Evolutionary conservation across 805 yeast species (phyloP), one percentile per base, ranked within the genome.

Genomic region (Yamadazyma paraphyllophila): DNA sequence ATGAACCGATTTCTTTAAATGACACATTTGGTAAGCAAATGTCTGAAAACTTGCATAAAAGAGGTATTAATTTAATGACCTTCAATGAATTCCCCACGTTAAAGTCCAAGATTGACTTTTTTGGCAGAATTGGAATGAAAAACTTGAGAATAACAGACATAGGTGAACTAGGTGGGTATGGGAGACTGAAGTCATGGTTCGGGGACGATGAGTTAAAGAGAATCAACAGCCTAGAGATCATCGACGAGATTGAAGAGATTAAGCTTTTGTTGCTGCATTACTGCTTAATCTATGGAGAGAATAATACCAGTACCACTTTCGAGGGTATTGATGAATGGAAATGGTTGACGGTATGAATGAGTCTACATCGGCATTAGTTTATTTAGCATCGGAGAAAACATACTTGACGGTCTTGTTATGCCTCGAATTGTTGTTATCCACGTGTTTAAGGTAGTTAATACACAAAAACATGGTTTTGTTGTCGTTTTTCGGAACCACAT

Each of bases 171-270:
- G 74, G 69, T 1, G 74, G 75, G 0, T 71, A 68, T 48, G 58
- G 36, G 5, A 57, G 20, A 5, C 39, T 35, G 2, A 36, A 49
- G 15, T 42, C 60, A 25, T 82, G 88, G 86, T 60, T 81, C 2
- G 50, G 50, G 8, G 40, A 32, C 0, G 58, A 55, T 1, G 85
- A 78, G 27, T 54, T 62, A 16, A 56, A 51, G 7, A 57, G 85
- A 26, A 73, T 85, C 1, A 69, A 72, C 45, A 51, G 64, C 16
- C 67, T 86, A 32, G 94, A 87, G 60, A 65, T 85, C 52, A 69
- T 87, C 15, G 95, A 86, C 60, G 95, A 86, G 60, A 61, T 83
- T 4, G 95, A 86, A 61, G 95, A 86, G 55, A 73, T 86, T 58
- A 62, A 69, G 43, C 64, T 86, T 33, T 67, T 86, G 38, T 74